Evolutionary conservation across 2,329 filamentous ascomycete species (phyloP).

Genomic region (Alternaria sp.): DNA sequence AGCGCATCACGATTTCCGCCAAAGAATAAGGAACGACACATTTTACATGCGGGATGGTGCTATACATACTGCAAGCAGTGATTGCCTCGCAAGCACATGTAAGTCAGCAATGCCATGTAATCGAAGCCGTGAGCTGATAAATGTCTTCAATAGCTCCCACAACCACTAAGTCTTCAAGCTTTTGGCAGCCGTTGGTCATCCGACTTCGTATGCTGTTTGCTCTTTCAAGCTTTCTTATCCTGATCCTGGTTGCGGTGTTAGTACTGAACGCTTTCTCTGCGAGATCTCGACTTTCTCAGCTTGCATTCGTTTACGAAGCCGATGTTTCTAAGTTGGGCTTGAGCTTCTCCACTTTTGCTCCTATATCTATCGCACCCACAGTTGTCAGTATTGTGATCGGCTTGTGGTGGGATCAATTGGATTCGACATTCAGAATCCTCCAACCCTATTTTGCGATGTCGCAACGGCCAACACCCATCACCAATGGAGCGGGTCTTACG

Average conservation of each 20-base stretch:
- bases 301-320: slow-evolving; percentile 24
- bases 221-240: slow-evolving; percentile 6
- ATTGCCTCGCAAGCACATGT: neutral
- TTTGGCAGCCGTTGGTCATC: neutral
- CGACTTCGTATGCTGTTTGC: slow-evolving; percentile 7
- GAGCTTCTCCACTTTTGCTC: slow-evolving; percentile 23
- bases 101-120: neutral
- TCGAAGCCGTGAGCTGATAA: neutral
- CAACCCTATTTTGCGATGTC: slow-evolving; percentile 32
- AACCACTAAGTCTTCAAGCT: neutral
- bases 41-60: slow-evolving; percentile 6
- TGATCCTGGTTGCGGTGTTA: slow-evolving; percentile 8
- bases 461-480: slow-evolving; percentile 8
- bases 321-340: slow-evolving; percentile 17
- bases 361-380: slow-evolving; percentile 29
- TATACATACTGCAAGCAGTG: slow-evolving; percentile 13
- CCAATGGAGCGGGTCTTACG: slow-evolving; percentile 17
- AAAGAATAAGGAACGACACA: slow-evolving; percentile 5
- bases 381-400: slow-evolving; percentile 22
- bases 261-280: slow-evolving; percentile 16
- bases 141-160: neutral
- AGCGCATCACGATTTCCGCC: slow-evolving; percentile 5
- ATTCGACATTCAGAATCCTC: slow-evolving; percentile 21
- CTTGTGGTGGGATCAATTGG: slow-evolving; percentile 32
- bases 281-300: slow-evolving; percentile 20